Percentiles rank a stretch among this genome's conserved stretches.
Evolutionary conservation across 495 filamentous ascomycete species (phyloP).

Genomic region (Parathielavia hyrcaniae): DNA sequence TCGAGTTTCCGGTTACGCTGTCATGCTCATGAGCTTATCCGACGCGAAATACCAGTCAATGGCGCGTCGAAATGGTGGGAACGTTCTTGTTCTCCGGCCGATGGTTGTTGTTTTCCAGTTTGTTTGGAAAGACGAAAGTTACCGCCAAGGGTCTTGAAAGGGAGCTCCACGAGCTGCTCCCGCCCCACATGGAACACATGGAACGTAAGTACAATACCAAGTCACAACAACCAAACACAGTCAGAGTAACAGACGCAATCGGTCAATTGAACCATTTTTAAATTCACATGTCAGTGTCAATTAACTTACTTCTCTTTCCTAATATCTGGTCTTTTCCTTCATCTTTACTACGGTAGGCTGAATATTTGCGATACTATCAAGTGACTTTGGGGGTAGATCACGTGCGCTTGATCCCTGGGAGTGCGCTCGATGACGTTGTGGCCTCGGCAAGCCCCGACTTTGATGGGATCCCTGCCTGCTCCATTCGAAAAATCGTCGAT

Average conservation of each 20-base stretch:
- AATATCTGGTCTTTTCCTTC: background rate
- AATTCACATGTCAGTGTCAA: no score
- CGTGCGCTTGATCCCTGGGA: background rate
- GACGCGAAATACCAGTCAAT: constrained; percentile 1
- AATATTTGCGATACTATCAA: background rate
- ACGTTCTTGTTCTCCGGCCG: background rate
- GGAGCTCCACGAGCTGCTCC: no score
- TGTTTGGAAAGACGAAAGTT: constrained; percentile 7
- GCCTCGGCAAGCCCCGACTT: constrained; percentile 16
- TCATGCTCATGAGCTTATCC: constrained; percentile 16
- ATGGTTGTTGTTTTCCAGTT: constrained; percentile 10
- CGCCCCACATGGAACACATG: background rate
- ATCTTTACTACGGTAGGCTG: background rate
- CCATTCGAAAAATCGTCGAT: constrained; percentile 11
- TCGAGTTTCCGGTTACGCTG: background rate
- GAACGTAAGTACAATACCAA: no score
- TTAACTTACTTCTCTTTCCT: no score
- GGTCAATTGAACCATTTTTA: no score
- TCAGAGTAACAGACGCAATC: no score
- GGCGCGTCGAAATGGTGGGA: constrained; percentile 24
- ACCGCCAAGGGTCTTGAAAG: background rate
- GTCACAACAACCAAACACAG: no score
- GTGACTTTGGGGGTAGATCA: background rate
- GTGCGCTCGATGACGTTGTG: constrained; percentile 12
- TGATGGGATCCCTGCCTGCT: constrained; percentile 9